Evolutionary conservation across 106 monocot genomes (phyloP).

Genomic region (Dendrobium huoshanense): DNA sequence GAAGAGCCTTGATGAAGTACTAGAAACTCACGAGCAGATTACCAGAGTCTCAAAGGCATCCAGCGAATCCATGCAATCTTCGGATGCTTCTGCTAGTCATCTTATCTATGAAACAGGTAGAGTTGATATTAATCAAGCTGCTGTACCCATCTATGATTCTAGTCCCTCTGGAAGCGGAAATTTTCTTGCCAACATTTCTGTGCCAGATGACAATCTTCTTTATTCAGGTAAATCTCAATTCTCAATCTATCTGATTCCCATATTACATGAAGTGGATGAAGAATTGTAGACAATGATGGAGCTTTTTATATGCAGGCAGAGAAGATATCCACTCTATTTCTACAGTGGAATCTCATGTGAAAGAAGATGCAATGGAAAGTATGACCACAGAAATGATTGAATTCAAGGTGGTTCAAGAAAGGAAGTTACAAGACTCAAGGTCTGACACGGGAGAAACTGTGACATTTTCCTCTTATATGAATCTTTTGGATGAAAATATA

Average conservation of each 20-base stretch:
- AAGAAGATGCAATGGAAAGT: conserved; percentile 11
- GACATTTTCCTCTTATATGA: conserved; percentile 22
- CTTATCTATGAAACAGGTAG: neutral
- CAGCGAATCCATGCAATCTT: neutral
- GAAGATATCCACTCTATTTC: conserved; percentile 15
- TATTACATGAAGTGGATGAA: neutral
- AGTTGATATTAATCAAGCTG: neutral
- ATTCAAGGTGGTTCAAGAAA: neutral
- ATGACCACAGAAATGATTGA: neutral
- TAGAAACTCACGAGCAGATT: neutral
- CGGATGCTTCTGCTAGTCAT: neutral
- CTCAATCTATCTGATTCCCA: neutral
- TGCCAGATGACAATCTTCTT: conserved; percentile 14
- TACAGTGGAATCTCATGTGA: conserved; percentile 15
- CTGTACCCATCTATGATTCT: conserved; percentile 28
- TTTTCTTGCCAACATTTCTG: conserved; percentile 11
- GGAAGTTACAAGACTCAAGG: conserved; percentile 4
- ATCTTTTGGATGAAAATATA: conserved; percentile 29
- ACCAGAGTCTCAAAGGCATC: neutral
- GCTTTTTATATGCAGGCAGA: conserved; percentile 13
- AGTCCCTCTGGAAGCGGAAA: conserved; percentile 32
- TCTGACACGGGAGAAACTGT: conserved; percentile 5
- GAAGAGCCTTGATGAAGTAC: neutral
- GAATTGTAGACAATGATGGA: neutral
- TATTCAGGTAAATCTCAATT: conserved; percentile 3